These are phyloP conservation scores for Apiospora marii DNA, from an alignment of 2,329 filamentous ascomycete species.

Conservation along the genomic window DNA sequence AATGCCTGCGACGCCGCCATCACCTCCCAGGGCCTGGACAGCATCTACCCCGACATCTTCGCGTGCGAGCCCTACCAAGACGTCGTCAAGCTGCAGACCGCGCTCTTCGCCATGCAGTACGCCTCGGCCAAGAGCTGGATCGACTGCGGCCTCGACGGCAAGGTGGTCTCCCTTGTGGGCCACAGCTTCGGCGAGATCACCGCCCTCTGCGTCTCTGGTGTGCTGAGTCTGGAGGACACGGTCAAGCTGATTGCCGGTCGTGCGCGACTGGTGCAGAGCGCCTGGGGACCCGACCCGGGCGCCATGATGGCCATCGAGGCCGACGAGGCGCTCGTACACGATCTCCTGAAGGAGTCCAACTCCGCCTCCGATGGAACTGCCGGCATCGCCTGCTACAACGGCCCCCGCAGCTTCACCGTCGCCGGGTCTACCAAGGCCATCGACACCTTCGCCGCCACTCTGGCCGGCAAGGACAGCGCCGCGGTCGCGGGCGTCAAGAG, in stretches of 20 bases:
- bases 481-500: conserved; percentile 23
- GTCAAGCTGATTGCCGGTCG: conserved; percentile 42
- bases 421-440: conserved; percentile 13
- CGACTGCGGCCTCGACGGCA: conserved; percentile 36
- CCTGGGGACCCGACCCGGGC: conserved; percentile 46
- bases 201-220: conserved; percentile 44
- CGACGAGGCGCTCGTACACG: conserved; percentile 3
- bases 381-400: conserved; percentile 32
- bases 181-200: conserved; percentile 51
- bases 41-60: conserved; percentile 34
- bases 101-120: conserved; percentile 46
- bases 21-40: conserved; percentile 31
- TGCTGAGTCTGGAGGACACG: conserved; percentile 41
- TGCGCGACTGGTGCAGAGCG: conserved; percentile 41
- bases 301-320: conserved; percentile 44
- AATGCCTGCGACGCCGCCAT: conserved; percentile 26
- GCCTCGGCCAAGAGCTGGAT: conserved; percentile 46
- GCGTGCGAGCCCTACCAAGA: neutral
- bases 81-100: neutral
- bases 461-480: neutral
- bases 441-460: neutral
- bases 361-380: neutral
- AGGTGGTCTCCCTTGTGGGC: conserved; percentile 44
- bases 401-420: conserved; percentile 7
- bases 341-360: no score